These are phyloP conservation scores for Plectosphaerella sp. DNA, from an alignment of 2,329 filamentous ascomycete genomes.

Conservation along the genomic window DNA sequence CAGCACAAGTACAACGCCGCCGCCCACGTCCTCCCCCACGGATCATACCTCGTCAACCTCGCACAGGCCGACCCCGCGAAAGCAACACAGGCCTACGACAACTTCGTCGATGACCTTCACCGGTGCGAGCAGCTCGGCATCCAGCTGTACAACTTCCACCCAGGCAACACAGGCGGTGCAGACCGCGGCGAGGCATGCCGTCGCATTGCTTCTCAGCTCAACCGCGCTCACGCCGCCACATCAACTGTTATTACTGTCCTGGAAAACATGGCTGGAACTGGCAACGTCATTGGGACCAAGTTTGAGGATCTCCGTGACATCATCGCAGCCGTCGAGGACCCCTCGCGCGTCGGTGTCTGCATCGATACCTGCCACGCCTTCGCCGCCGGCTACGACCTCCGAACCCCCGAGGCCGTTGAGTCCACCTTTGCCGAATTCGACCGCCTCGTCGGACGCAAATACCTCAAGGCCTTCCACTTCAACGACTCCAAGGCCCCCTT, in stretches of 20 bases:
- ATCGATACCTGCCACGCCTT: slow-evolving; percentile 97
- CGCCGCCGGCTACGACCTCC: slow-evolving; percentile 87
- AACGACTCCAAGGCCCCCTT: slow-evolving; percentile 96
- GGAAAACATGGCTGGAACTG: slow-evolving; percentile 92
- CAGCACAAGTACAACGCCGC: slow-evolving; percentile 67
- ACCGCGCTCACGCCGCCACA: slow-evolving; percentile 74
- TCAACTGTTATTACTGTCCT: slow-evolving; percentile 74
- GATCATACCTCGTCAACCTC: slow-evolving; percentile 94
- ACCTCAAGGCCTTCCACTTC: slow-evolving; percentile 81
- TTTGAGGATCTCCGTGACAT: slow-evolving; percentile 87
- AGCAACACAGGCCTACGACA: slow-evolving; percentile 77
- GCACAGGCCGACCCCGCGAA: slow-evolving; percentile 78
- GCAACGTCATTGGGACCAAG: slow-evolving; percentile 79
- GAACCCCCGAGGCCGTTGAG: slow-evolving; percentile 68
- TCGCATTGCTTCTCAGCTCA: slow-evolving; percentile 78
- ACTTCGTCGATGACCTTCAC: slow-evolving; percentile 82
- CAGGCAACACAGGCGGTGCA: slow-evolving; percentile 72
- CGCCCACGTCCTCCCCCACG: slow-evolving; percentile 80
- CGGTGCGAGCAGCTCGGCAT: slow-evolving; percentile 86
- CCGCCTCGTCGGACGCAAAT: slow-evolving; percentile 67
- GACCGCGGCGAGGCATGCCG: slow-evolving; percentile 65
- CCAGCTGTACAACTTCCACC: slow-evolving; percentile 95
- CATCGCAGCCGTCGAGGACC: slow-evolving; percentile 74
- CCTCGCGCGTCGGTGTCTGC: slow-evolving; percentile 83
- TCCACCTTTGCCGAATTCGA: slow-evolving; percentile 75